A percentile compares a stretch with the other conserved stretches of the same genome.
phyloP scores from a whole-genome alignment of 345 rosid species.

The Moricandia arvensis region DNA sequence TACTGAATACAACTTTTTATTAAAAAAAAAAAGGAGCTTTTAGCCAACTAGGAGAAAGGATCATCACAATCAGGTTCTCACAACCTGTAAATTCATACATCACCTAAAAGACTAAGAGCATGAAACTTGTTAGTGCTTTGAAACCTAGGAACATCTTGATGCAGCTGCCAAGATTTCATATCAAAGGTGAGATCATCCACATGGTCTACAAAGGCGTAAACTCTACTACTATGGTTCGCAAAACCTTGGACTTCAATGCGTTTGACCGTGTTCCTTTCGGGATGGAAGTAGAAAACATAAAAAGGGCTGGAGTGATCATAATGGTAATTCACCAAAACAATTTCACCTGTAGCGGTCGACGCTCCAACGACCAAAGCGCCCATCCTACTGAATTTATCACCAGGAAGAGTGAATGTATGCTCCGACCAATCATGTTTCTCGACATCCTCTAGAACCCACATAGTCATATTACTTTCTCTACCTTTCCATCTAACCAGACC shows the following conservation, averaged over 20 bases:
- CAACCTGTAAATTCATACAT: not conserved
- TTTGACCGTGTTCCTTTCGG: not conserved
- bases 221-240: too few relatives aligned
- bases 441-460: not conserved
- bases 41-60: too few relatives aligned
- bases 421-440: not conserved
- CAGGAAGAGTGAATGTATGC: not conserved
- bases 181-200: not conserved
- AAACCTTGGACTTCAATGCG: not conserved
- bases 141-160: not conserved
- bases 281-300: not conserved
- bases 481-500: not conserved
- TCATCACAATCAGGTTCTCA: too few relatives aligned
- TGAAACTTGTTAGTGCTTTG: not conserved
- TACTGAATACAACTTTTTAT: too few relatives aligned
- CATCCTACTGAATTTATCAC: not conserved
- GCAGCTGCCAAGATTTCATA: not conserved
- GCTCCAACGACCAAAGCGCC: not conserved
- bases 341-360: not conserved
- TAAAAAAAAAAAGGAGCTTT: too few relatives aligned
- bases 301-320: not conserved
- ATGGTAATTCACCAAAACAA: not conserved
- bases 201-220: not conserved
- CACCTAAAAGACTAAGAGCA: not conserved
- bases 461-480: not conserved